A percentile compares a stretch with the other conserved stretches of the same genome.
These are phyloP conservation scores for Aspergillus diversus DNA, from an alignment of 495 filamentous ascomycete species.

Conservation along the genomic window DNA sequence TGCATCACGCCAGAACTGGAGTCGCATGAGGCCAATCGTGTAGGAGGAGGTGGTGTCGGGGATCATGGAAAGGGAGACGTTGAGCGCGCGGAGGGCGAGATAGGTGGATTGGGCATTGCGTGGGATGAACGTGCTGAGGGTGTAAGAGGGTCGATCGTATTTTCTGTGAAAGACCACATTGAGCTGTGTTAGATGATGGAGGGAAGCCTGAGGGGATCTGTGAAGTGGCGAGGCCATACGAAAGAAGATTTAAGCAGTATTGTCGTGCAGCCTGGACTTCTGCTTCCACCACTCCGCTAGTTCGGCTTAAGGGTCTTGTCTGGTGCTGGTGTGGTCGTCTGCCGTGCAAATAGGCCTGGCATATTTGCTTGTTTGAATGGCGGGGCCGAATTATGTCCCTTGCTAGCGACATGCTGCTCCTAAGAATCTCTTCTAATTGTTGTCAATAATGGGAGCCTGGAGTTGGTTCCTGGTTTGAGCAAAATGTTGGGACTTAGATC, in stretches of 20 bases:
- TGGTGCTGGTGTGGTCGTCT: constrained; percentile 19
- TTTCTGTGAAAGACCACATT: constrained; percentile 49
- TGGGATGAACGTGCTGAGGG: constrained; percentile 84
- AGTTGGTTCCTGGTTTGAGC: not conserved
- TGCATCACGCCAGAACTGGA: constrained; percentile 93
- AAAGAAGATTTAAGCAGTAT: constrained; percentile 61
- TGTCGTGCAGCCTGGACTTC: constrained; percentile 56
- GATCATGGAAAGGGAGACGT: constrained; percentile 85
- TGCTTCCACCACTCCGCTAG: constrained; percentile 32
- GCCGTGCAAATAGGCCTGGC: constrained; percentile 5
- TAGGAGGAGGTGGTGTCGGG: constrained; percentile 83
- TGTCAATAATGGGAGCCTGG: not conserved
- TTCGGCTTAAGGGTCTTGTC: constrained; percentile 32
- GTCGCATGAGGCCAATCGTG: constrained; percentile 80
- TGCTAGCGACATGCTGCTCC: constrained; percentile 33
- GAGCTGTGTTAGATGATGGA: constrained; percentile 15
- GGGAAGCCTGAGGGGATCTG: not conserved
- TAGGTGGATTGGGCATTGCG: constrained; percentile 73
- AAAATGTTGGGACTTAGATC: no score
- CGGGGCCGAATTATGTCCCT: constrained; percentile 28
- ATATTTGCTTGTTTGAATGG: constrained; percentile 28
- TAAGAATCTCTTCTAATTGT: constrained; percentile 4
- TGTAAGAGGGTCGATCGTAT: constrained; percentile 84
- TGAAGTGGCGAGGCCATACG: constrained; percentile 40
- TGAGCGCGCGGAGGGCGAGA: constrained; percentile 88